These are phyloP conservation scores for Neurospora sp. DNA, from an alignment of 495 filamentous ascomycete genomes.

Conservation along the genomic window DNA sequence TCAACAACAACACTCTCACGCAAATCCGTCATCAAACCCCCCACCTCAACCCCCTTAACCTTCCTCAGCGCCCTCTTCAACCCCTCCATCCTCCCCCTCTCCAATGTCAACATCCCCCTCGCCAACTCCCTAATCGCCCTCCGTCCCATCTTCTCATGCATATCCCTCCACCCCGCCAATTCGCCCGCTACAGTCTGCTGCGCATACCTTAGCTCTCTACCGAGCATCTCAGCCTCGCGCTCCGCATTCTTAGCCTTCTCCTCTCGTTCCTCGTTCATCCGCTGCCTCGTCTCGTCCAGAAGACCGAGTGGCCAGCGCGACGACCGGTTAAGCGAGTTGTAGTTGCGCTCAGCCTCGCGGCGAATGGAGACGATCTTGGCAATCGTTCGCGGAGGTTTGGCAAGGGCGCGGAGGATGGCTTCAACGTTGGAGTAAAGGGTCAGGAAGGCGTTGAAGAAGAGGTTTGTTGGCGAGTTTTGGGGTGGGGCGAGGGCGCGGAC, in stretches of 20 bases:
- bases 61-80: constrained; percentile 66
- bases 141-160: constrained; percentile 66
- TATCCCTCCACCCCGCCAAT: constrained; percentile 86
- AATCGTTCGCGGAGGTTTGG: constrained; percentile 72
- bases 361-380: constrained; percentile 52
- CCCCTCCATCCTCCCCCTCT: constrained; percentile 69
- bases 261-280: constrained; percentile 68
- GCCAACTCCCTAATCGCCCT: constrained; percentile 67
- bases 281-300: constrained; percentile 80
- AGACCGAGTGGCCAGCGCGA: constrained; percentile 72
- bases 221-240: constrained; percentile 53
- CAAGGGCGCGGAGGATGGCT: constrained; percentile 70
- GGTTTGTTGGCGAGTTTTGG: constrained; percentile 61
- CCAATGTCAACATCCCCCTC: constrained; percentile 62
- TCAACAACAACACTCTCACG: background rate
- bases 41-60: constrained; percentile 21
- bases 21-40: background rate
- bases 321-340: constrained; percentile 58
- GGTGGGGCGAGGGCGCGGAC: constrained; percentile 54
- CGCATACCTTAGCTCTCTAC: constrained; percentile 76
- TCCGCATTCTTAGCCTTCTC: constrained; percentile 57
- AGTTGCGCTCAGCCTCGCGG: constrained; percentile 62
- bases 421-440: constrained; percentile 67
- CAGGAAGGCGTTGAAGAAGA: constrained; percentile 65
- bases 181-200: constrained; percentile 88